A percentile compares a stretch with the other conserved stretches of the same genome.
Evolutionary conservation across 192 early-diverging fungal species (phyloP).

Genomic region (Coemansia sp.): DNA sequence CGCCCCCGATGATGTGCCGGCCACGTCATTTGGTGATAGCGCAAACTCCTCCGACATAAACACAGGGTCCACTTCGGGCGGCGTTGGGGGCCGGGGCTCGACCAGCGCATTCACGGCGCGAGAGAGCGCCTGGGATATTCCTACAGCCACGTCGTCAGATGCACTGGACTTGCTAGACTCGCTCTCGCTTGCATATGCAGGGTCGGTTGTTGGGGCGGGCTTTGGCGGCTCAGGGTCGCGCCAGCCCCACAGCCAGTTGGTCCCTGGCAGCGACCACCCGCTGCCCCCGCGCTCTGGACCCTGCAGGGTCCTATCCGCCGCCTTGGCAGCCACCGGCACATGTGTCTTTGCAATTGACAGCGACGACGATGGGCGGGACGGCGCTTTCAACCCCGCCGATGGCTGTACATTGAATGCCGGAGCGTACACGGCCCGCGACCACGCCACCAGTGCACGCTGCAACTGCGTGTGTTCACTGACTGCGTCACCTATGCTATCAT

Average conservation of each 20-base stretch:
- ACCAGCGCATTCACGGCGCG: slow-evolving; percentile 45
- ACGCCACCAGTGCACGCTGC: slow-evolving; percentile 35
- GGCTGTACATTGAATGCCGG: slow-evolving; percentile 21
- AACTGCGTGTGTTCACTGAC: neutral
- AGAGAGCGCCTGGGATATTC: slow-evolving; percentile 41
- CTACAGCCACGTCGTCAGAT: slow-evolving; percentile 7
- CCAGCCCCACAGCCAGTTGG: slow-evolving; percentile 42
- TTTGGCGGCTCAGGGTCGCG: slow-evolving; percentile 3
- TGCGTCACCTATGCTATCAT: neutral
- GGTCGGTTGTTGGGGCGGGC: slow-evolving; percentile 1
- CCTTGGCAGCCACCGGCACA: neutral
- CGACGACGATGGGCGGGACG: neutral
- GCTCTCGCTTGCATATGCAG: neutral
- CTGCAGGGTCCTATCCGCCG: too few species aligned
- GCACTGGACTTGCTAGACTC: slow-evolving; percentile 5
- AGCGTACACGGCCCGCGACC: slow-evolving; percentile 41
- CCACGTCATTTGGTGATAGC: slow-evolving; percentile 19
- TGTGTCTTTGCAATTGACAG: neutral
- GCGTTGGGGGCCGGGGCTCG: slow-evolving; percentile 43
- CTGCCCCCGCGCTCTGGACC: neutral
- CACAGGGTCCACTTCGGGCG: slow-evolving; percentile 43
- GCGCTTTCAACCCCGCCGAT: neutral
- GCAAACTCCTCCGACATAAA: slow-evolving; percentile 23
- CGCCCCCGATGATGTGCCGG: neutral
- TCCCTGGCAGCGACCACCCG: slow-evolving; percentile 13